Percentiles rank a stretch among this genome's conserved stretches.
Evolutionary conservation across 2,329 filamentous ascomycete species (phyloP).

Genomic region (Fusarium annulatum): DNA sequence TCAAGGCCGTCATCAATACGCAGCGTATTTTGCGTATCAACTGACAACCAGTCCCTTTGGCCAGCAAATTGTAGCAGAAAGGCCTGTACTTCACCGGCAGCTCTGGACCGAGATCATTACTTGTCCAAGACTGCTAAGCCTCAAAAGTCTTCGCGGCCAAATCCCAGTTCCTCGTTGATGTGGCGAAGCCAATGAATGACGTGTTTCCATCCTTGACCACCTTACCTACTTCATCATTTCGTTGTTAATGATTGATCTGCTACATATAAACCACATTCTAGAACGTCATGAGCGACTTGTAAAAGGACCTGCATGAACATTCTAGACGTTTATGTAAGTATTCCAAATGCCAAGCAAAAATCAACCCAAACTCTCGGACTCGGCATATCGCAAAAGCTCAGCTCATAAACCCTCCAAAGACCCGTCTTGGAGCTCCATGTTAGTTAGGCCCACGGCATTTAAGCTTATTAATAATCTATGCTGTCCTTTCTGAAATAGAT

Average conservation of each 20-base stretch:
- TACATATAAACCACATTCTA: constrained; percentile 4
- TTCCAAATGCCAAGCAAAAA: constrained; percentile 2
- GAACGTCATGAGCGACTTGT: constrained; percentile 3
- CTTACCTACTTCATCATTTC: background rate
- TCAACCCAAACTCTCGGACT: background rate
- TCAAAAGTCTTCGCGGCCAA: constrained; percentile 20
- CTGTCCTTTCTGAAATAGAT: background rate
- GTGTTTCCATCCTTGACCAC: background rate
- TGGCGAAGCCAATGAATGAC: constrained; percentile 24
- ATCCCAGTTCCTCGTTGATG: constrained; percentile 20
- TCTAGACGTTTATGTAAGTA: background rate
- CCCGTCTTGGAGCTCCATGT: background rate
- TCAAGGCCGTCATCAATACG: constrained; percentile 17
- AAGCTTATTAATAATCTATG: background rate
- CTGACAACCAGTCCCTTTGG: background rate
- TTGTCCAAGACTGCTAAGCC: constrained; percentile 29
- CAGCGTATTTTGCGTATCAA: constrained; percentile 14
- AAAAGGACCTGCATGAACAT: background rate
- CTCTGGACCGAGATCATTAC: constrained; percentile 4
- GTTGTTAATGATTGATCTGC: background rate
- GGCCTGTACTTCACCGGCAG: background rate
- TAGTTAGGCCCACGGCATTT: background rate
- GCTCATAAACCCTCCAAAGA: background rate
- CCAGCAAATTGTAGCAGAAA: background rate
- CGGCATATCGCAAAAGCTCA: background rate